A percentile compares a stretch with the other conserved stretches of the same genome.
These are phyloP conservation scores for Zygoascus sp. DNA, from an alignment of 1,139 yeast species.

Conservation along the genomic window DNA sequence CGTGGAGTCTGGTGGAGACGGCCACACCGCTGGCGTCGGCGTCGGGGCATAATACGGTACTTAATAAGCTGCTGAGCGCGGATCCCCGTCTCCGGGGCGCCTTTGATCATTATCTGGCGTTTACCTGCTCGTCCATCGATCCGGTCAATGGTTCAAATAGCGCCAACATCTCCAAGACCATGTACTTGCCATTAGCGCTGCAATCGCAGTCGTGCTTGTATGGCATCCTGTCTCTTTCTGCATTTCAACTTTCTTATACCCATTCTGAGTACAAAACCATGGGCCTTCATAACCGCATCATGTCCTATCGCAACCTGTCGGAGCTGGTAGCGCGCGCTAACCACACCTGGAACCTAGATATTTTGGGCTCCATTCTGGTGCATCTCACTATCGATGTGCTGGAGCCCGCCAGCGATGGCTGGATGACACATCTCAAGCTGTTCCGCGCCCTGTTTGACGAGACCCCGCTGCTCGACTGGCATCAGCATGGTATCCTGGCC, in stretches of 20 bases:
- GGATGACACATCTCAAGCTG: slow-evolving; percentile 10
- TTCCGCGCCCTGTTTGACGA: slow-evolving; percentile 8
- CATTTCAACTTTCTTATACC: slow-evolving; percentile 8
- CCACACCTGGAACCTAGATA: slow-evolving; percentile 9
- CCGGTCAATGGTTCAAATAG: slow-evolving; percentile 7
- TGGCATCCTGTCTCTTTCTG: slow-evolving; percentile 12
- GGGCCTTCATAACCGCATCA: slow-evolving; percentile 7
- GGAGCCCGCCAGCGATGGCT: slow-evolving; percentile 10
- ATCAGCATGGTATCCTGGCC: slow-evolving; percentile 8
- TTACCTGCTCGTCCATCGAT: slow-evolving; percentile 13
- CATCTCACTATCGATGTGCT: slow-evolving; percentile 12
- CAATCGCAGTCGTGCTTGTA: slow-evolving; percentile 8
- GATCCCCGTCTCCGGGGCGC: slow-evolving; percentile 1
- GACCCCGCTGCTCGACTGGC: slow-evolving; percentile 1
- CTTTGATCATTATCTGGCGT: slow-evolving; percentile 10
- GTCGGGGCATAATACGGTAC: not conserved
- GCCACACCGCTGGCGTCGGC: not conserved
- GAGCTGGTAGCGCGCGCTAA: not conserved
- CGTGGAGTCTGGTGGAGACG: not conserved
- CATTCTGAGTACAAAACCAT: slow-evolving; percentile 3
- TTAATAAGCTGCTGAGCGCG: not conserved
- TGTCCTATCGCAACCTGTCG: slow-evolving; percentile 8
- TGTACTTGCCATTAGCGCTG: slow-evolving; percentile 11
- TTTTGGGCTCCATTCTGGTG: slow-evolving; percentile 11
- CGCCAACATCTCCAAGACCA: slow-evolving; percentile 6